These are phyloP conservation scores for Wolfiporia cocos DNA, from an alignment of 1,284 basidiomycete species.

Conservation along the genomic window DNA sequence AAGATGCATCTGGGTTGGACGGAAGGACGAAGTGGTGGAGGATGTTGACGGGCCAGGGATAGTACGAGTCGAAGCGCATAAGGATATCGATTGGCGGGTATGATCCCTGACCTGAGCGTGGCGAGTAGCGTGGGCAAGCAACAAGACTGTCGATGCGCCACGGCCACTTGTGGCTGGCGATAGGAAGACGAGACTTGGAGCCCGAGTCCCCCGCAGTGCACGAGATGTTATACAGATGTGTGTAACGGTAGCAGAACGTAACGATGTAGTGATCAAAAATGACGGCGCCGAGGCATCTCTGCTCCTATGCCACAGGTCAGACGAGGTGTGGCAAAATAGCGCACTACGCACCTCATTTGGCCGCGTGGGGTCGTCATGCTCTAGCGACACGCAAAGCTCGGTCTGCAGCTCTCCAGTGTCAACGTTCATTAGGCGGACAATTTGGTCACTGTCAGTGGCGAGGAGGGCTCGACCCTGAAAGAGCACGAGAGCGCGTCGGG, in stretches of 20 bases:
- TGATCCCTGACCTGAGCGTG: background rate
- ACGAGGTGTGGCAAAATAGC: background rate
- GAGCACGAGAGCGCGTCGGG: slow-evolving; percentile 13
- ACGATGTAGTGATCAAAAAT: slow-evolving; percentile 22
- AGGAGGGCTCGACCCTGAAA: slow-evolving; percentile 16
- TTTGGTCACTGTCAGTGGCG: slow-evolving; percentile 14
- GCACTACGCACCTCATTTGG: slow-evolving; percentile 10
- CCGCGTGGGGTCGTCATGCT: slow-evolving; percentile 19
- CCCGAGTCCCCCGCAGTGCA: too few relatives aligned
- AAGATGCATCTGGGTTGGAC: slow-evolving; percentile 38
- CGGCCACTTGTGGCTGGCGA: slow-evolving; percentile 40
- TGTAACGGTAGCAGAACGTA: slow-evolving; percentile 24
- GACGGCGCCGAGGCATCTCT: slow-evolving; percentile 30
- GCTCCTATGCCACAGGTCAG: slow-evolving; percentile 13
- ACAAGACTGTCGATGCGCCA: slow-evolving; percentile 49
- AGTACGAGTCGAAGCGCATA: slow-evolving; percentile 52
- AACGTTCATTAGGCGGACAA: slow-evolving; percentile 17
- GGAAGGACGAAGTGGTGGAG: slow-evolving; percentile 53
- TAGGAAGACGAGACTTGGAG: too few relatives aligned
- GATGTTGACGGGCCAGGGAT: slow-evolving; percentile 64
- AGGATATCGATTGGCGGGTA: slow-evolving; percentile 42
- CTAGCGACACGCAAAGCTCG: slow-evolving; percentile 15
- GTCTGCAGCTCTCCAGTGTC: slow-evolving; percentile 12
- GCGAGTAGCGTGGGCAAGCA: slow-evolving; percentile 23
- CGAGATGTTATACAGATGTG: slow-evolving; percentile 25